Evolutionary conservation across 1,284 basidiomycete species (phyloP), one percentile per base, ranked within the genome.

Genomic region (Apiotrichum laibachii): DNA sequence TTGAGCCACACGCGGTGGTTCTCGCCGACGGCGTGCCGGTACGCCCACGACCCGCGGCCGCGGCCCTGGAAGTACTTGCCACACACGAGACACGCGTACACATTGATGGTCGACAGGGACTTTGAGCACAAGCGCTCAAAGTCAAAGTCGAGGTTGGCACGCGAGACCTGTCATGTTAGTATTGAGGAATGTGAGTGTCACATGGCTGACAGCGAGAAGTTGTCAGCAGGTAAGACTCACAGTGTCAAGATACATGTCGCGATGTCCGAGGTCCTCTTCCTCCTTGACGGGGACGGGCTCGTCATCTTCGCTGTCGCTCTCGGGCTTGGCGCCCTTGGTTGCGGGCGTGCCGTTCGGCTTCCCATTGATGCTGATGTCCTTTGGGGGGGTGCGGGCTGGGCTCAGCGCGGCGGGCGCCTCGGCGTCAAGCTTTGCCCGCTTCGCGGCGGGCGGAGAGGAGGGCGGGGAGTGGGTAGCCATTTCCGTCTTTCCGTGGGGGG

Each of bases 71-170:
- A 99, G 80, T 98, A 99, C 79, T 96, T 97, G 56, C 96, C 96
- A 75, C 93, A 97, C 13, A 99, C 93, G 50, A 99, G 85, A 73
- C 96, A 99, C 22, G 92, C 92, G 72, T 99, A 99, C 63, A 91
- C 90, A 77, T 99, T 96, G 82, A 97, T 93, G 78, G 97, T 96
- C 34, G 90, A 91, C 50, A 92, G 82, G 33, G 91, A 95, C 59
- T 99, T 92, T 11, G 92, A 97, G 82, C 96, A 99, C 34, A 99
- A 84, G 82, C 95, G 92, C 81, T 99, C 96, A 73, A 99, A 99
- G 80, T 99, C 96, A 79, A 99, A 99, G 78, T 99, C 96, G 61
- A 99, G 86, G 43, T 87, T 82, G 56, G 84, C 85, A 59, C 93
- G 85, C 72, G 94, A 92, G 65, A 96, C 89, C 93, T 92, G 48